These are phyloP conservation scores for Dendrobium nobile DNA, from an alignment of 106 monocot genomes.

Conservation along the genomic window DNA sequence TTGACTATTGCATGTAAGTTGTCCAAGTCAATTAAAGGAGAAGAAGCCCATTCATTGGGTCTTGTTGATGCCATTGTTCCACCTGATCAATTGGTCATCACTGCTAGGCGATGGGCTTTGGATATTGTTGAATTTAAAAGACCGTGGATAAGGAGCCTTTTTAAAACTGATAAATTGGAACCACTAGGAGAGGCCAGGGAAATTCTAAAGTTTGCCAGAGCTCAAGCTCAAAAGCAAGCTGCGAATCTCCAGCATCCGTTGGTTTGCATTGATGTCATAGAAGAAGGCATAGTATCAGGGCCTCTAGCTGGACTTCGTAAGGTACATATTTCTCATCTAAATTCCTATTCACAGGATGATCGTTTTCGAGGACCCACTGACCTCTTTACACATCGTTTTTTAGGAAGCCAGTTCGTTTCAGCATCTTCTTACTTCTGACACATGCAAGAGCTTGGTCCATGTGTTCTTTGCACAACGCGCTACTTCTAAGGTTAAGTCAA, in stretches of 20 bases:
- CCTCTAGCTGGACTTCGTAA: conserved; percentile 74
- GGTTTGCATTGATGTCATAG: conserved; percentile 83
- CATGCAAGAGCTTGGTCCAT: conserved; percentile 80
- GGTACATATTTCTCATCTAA: conserved; percentile 28
- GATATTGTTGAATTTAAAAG: conserved; percentile 64
- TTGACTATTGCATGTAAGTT: conserved; percentile 24
- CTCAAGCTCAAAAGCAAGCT: conserved; percentile 53
- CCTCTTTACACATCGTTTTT: conserved; percentile 8
- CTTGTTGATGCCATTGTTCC: conserved; percentile 67
- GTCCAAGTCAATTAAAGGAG: conserved; percentile 77
- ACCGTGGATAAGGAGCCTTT: conserved; percentile 77
- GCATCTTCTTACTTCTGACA: conserved; percentile 46
- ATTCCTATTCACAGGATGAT: neutral
- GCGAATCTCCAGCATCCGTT: conserved; percentile 62
- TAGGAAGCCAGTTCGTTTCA: conserved; percentile 62
- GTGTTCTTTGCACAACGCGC: conserved; percentile 72
- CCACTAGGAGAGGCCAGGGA: conserved; percentile 58
- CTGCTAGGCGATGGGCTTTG: conserved; percentile 72
- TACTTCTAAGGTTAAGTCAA: conserved; percentile 35
- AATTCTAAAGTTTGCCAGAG: conserved; percentile 74
- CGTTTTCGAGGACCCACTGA: neutral
- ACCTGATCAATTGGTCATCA: conserved; percentile 42
- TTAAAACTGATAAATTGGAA: conserved; percentile 74
- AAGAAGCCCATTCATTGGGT: conserved; percentile 60
- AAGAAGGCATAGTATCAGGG: conserved; percentile 76